Evolutionary conservation across 2,329 filamentous ascomycete species (phyloP).

Genomic region (Septoria linicola): DNA sequence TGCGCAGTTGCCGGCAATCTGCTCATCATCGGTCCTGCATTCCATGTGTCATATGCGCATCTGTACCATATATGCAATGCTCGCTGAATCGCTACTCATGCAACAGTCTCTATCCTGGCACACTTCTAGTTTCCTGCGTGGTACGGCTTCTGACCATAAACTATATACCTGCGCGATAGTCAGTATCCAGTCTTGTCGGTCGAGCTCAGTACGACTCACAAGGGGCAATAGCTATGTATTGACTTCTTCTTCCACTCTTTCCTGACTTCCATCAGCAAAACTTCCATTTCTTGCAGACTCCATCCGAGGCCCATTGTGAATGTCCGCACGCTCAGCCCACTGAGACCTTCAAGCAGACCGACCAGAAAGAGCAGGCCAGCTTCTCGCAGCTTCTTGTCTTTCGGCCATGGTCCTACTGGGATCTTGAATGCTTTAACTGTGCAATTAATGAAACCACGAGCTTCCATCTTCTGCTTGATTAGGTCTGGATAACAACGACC

Average conservation of each 20-base stretch:
- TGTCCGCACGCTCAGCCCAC: constrained; percentile 30
- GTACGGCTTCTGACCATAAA: constrained; percentile 33
- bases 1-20: not conserved
- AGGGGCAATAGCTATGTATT: constrained; percentile 33
- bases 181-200: not conserved
- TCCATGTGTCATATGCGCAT: not conserved
- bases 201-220: constrained; percentile 21
- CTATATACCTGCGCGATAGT: constrained; percentile 28
- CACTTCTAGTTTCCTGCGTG: constrained; percentile 4
- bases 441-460: constrained; percentile 38
- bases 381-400: constrained; percentile 30
- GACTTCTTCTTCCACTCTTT: constrained; percentile 29
- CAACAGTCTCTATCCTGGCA: not conserved
- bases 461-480: constrained; percentile 40
- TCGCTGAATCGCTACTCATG: constrained; percentile 16
- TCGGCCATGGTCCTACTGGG: constrained; percentile 33
- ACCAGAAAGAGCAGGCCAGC: constrained; percentile 30
- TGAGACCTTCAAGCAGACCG: constrained; percentile 31
- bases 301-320: constrained; percentile 34
- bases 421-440: constrained; percentile 32
- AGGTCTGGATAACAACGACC: constrained; percentile 28
- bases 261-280: constrained; percentile 31
- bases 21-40: not conserved
- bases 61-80: constrained; percentile 7
- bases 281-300: constrained; percentile 33